phyloP scores from a whole-genome alignment of 768 basidiomycete species.

The Coprinellus aureogranulatus region DNA sequence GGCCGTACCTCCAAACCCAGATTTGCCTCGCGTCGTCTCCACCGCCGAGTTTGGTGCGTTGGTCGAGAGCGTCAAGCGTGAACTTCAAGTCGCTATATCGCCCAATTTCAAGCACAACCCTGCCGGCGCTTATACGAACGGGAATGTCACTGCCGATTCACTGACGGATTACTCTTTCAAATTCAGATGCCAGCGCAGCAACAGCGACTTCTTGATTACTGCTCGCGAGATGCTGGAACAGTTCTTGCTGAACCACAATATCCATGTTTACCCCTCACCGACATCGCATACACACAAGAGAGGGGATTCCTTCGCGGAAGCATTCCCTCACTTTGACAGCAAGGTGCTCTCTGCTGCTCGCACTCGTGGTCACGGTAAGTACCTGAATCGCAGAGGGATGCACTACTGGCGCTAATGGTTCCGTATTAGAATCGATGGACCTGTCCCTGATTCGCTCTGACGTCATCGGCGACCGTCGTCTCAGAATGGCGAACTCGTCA shows the following conservation, averaged over 20 bases:
- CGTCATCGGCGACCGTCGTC: constrained; percentile 65
- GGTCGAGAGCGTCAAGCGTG: constrained; percentile 87
- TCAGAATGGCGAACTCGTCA: constrained; percentile 84
- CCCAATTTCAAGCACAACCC: constrained; percentile 67
- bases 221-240: constrained; percentile 92
- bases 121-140: constrained; percentile 34
- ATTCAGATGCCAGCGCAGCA: constrained; percentile 92
- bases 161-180: constrained; percentile 87
- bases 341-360: constrained; percentile 83
- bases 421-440: constrained; percentile 65
- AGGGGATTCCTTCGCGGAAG: constrained; percentile 90
- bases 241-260: constrained; percentile 79
- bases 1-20: constrained; percentile 80
- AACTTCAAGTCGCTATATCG: constrained; percentile 86
- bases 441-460: constrained; percentile 61
- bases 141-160: constrained; percentile 48
- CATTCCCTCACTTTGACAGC: constrained; percentile 95
- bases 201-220: constrained; percentile 88
- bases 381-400: not conserved
- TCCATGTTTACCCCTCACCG: constrained; percentile 77
- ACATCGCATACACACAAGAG: constrained; percentile 80
- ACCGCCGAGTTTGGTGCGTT: constrained; percentile 85
- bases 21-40: constrained; percentile 70
- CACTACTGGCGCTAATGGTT: constrained; percentile 1
- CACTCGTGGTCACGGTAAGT: constrained; percentile 60